Evolutionary conservation across 2,329 filamentous ascomycete genomes (phyloP).

Genomic region (Fusarium sp.): DNA sequence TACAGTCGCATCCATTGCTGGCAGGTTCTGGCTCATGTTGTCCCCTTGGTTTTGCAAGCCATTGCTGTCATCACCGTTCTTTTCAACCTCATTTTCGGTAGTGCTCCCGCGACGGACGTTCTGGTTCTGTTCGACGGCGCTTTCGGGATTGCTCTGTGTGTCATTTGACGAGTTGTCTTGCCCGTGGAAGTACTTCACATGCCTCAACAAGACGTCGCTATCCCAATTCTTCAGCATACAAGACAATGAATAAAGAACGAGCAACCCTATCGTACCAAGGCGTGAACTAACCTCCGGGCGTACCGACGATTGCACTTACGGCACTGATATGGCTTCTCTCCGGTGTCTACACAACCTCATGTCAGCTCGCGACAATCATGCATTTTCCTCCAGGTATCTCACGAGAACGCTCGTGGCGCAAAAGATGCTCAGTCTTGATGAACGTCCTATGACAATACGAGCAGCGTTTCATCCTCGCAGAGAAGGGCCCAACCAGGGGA

Average conservation of each 20-base stretch:
- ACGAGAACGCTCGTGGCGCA: constrained; percentile 22
- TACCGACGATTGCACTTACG: constrained; percentile 2
- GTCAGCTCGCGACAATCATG: not conserved
- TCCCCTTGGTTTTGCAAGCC: not conserved
- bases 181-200: not conserved
- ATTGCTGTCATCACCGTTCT: not conserved
- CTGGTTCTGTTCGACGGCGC: not conserved
- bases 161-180: not conserved
- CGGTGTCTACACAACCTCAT: constrained; percentile 13
- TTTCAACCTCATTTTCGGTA: not conserved
- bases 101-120: not conserved
- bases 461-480: not conserved
- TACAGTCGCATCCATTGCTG: not conserved
- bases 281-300: not conserved
- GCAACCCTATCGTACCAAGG: not conserved
- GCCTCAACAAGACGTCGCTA: not conserved
- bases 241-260: not conserved
- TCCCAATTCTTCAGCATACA: not conserved
- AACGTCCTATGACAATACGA: constrained; percentile 15
- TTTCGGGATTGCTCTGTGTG: not conserved
- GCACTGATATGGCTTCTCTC: constrained; percentile 29
- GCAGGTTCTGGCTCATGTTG: not conserved
- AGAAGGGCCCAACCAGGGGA: not conserved
- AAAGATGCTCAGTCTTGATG: constrained; percentile 16
- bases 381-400: not conserved